A percentile compares a stretch with the other conserved stretches of the same genome.
These are phyloP conservation scores for Musa schizocarpa DNA, from an alignment of 176 grass and related monocot genomes.

Conservation along the genomic window DNA sequence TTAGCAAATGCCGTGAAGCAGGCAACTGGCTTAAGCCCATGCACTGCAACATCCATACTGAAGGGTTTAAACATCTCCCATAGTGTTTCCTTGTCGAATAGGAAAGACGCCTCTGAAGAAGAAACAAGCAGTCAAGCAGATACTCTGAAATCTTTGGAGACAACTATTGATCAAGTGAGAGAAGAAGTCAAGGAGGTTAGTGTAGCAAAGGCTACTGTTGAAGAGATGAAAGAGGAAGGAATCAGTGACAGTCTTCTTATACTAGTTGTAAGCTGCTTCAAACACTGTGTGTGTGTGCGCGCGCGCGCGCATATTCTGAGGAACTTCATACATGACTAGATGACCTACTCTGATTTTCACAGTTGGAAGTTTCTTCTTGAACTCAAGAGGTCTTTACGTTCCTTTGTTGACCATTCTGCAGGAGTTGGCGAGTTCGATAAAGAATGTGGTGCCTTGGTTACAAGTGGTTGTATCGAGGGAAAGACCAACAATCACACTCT, in stretches of 20 bases:
- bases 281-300: neutral
- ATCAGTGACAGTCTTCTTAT: conserved; percentile 66
- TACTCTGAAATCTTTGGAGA: conserved; percentile 34
- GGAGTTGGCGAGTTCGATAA: conserved; percentile 48
- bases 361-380: neutral
- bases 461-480: conserved; percentile 53
- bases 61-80: conserved; percentile 45
- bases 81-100: conserved; percentile 22
- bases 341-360: neutral
- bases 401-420: conserved; percentile 12
- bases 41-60: conserved; percentile 61
- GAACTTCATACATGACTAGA: neutral
- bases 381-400: too few relatives aligned
- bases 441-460: conserved; percentile 33
- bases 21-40: conserved; percentile 40
- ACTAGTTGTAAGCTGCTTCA: conserved; percentile 39
- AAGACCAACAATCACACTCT: conserved; percentile 30
- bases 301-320: neutral
- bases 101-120: conserved; percentile 30
- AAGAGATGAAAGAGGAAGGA: conserved; percentile 77
- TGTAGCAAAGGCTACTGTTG: conserved; percentile 43
- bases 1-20: conserved; percentile 62
- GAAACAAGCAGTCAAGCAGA: conserved; percentile 29
- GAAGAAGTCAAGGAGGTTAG: conserved; percentile 60
- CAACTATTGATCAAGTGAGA: conserved; percentile 57